Evolutionary conservation across 371 early-diverging fungal genomes (phyloP), one percentile per base, ranked within the genome.

Genomic region (Rhizopus delemar): DNA sequence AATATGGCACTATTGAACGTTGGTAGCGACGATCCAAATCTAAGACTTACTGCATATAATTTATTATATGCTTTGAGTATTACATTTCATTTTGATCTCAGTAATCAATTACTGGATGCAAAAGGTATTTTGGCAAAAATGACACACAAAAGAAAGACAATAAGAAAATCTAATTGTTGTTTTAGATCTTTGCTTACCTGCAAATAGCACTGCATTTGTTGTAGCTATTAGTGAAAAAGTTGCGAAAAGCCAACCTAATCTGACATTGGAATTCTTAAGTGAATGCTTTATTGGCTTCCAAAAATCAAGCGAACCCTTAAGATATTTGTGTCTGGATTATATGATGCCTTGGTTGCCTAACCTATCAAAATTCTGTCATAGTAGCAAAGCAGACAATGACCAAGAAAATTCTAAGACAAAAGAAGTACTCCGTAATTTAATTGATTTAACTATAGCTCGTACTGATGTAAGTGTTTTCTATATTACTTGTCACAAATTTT

Each of bases 1-100:
- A 95, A 94, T 60, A 94, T 96, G 86, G 93, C 95, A 8, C 66
- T 97, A 56, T 74, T 93, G 34, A 95, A 94, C 63, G 79, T 93
- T 39, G 93, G 92, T 0, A 90, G 91, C 46, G 87, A 87, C 13
- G 93, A 94, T 62, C 83, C 93, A 4, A 84, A 80, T 39, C 71
- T 97, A 33, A 77, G 96, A 13, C 71, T 91, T 39, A 89, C 95
- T 35, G 90, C 93, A 0, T 97, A 96, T 70, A 92, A 94, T 65
- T 74, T 97, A 65, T 76, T 96, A 29, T 89, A 88, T 59, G 86
- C 94, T 4, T 74, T 95, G 0, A 86, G 90, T 41, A 78, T 83
- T 11, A 89, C 89, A n/a, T 96, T 95, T 70, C 85, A 86, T 49
- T 90, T 94, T 79, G 88, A 91, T 58, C 88, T 91, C 4, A 91